Conservation (phyloP, 257 asterid species). For the Solanum clarkiae region DNA sequence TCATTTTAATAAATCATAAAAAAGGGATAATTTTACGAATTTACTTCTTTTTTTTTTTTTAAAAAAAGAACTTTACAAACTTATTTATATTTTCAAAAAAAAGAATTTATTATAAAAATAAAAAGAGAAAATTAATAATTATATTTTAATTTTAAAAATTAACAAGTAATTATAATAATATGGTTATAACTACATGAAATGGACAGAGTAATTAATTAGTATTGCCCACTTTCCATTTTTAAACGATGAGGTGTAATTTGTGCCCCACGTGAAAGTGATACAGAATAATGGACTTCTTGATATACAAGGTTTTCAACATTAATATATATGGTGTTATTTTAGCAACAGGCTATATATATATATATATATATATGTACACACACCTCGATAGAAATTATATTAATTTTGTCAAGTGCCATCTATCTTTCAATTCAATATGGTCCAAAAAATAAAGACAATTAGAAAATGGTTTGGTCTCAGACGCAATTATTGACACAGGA, state of each 20-base stretch:
- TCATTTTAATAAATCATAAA: too few relatives aligned
- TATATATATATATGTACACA: too few relatives aligned
- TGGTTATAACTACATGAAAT: too few relatives aligned
- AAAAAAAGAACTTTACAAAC: too few relatives aligned
- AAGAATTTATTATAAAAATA: too few relatives aligned
- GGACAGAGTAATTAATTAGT: background rate
- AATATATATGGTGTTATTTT: background rate
- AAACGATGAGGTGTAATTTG: background rate
- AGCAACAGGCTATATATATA: background rate
- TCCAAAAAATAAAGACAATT: background rate
- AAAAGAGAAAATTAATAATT: too few relatives aligned
- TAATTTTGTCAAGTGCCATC: background rate
- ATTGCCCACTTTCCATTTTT: background rate
- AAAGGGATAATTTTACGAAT: too few relatives aligned
- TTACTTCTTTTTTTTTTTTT: too few relatives aligned
- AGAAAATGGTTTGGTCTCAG: background rate
- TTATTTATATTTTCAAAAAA: too few relatives aligned
- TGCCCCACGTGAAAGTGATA: background rate
- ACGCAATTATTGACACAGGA: background rate
- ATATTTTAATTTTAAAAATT: background rate
- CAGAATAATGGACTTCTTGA: background rate
- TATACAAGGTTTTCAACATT: background rate
- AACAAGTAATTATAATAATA: background rate
- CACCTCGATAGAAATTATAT: background rate
- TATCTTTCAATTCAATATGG: background rate